Evolutionary conservation across 2,329 filamentous ascomycete genomes (phyloP), one percentile per base, ranked within the genome.

Genomic region (Tolypocladium tundrense): DNA sequence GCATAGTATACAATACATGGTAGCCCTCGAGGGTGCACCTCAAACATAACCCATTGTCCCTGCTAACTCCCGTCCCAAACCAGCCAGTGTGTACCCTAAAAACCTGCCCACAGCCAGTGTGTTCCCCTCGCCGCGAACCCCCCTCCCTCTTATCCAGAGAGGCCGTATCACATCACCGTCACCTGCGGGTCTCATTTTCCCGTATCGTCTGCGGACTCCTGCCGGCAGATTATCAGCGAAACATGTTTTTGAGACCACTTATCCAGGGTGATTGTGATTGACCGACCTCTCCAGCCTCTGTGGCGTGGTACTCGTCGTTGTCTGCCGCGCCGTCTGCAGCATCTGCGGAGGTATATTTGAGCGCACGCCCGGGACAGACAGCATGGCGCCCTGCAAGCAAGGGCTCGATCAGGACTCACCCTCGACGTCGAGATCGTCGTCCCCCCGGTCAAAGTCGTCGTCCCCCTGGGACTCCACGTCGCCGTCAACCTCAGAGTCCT

Each of bases 241-340:
- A 66, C 43, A 64, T 61, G 50, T 57, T 64, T 60, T 61, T 62
- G 42, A 62, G 51, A 55, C 58, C 62, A 13, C 63, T 60, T 57
- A 63, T 55, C 62, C 60, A 67, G 13, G 61, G 58, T 39, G 55
- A 59, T 57, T 27, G 37, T 37, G 60, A 55, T 57, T 58, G 59
- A 67, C 64, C 60, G 59, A 70, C 69, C 68, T 69, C 66, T 52
- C 65, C 58, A 19, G 56, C 54, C 53, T 64, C 59, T 24, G 42
- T 56, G 52, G 37, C 48, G 45, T 41, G 16, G 27, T 42, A n/a
- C 19, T 45, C 54, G 41, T 43, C 35, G 43, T 55, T 14, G 45
- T 58, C 37, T 50, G 16, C 37, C 43, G 48, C 54, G 11, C 42
- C 37, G 55, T 53, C 58, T 27, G 33, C 45, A 27, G 27, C 58